These are phyloP conservation scores for Moesziomyces sp. DNA, from an alignment of 1,284 basidiomycete genomes.

Conservation along the genomic window DNA sequence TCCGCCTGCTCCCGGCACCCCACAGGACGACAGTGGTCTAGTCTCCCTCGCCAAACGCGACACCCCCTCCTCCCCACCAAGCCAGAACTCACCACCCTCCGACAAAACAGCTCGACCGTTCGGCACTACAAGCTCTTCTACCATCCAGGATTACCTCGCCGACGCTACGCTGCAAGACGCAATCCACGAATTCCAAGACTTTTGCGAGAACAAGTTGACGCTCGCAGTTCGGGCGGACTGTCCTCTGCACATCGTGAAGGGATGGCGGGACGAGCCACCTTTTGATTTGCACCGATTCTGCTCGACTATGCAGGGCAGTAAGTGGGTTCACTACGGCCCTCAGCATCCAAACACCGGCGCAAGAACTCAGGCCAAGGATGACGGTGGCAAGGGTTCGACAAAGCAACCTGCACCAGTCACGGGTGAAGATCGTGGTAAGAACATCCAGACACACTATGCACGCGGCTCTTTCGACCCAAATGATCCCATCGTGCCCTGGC, in stretches of 20 bases:
- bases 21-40: no score
- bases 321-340: conserved; percentile 5
- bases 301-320: conserved; percentile 9
- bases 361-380: background rate
- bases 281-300: conserved; percentile 43
- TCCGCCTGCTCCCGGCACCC: no score
- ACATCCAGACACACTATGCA: no score
- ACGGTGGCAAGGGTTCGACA: background rate
- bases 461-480: conserved; percentile 14
- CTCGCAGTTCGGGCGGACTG: conserved; percentile 40
- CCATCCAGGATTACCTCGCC: background rate
- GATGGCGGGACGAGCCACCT: conserved; percentile 40
- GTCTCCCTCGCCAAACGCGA: no score
- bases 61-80: no score
- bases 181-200: conserved; percentile 41
- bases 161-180: conserved; percentile 28
- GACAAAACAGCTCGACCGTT: background rate
- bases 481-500: conserved; percentile 22
- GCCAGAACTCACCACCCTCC: no score
- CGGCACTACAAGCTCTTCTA: background rate
- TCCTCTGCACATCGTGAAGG: conserved; percentile 27
- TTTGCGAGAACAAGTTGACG: conserved; percentile 46
- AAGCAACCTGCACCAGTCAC: background rate
- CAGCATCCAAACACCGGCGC: background rate
- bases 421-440: background rate